Percentiles rank a stretch among this genome's conserved stretches.
Conservation (phyloP, 805 yeast species). For the Starmerella bombicola region DNA sequence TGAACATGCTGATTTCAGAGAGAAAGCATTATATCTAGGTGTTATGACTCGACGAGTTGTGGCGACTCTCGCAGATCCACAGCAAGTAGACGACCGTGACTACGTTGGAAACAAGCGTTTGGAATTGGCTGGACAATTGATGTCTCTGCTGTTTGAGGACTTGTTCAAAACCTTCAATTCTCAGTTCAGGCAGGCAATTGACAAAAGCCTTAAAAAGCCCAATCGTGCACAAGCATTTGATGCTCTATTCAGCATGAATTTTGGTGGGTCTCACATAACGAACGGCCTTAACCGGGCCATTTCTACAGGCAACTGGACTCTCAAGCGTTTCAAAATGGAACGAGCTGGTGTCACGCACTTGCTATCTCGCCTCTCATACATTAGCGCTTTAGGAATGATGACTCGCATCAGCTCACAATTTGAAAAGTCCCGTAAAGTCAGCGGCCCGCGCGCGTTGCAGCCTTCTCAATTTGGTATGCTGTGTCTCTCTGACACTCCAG, state of each 20-base stretch:
- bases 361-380: conserved; percentile 76
- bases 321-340: conserved; percentile 98
- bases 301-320: conserved; percentile 97
- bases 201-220: conserved; percentile 85
- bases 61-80: conserved; percentile 88
- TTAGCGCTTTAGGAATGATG: conserved; percentile 98
- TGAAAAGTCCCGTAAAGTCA: conserved; percentile 92
- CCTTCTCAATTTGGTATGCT: conserved; percentile 99
- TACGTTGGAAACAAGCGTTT: conserved; percentile 96
- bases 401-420: conserved; percentile 98
- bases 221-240: conserved; percentile 91
- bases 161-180: conserved; percentile 90
- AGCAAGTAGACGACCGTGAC: conserved; percentile 96
- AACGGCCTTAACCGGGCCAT: conserved; percentile 92
- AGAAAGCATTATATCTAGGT: conserved; percentile 87
- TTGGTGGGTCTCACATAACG: conserved; percentile 85
- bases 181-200: conserved; percentile 89
- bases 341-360: conserved; percentile 99
- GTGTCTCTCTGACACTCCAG: conserved; percentile 97
- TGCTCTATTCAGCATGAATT: conserved; percentile 76
- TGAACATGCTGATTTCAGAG: conserved; percentile 60
- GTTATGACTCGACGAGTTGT: conserved; percentile 93
- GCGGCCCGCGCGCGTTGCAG: conserved; percentile 97
- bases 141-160: conserved; percentile 92
- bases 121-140: conserved; percentile 93